Evolutionary conservation across 116 monocot genomes (phyloP).

Genomic region (Dioscorea cayenensis): DNA sequence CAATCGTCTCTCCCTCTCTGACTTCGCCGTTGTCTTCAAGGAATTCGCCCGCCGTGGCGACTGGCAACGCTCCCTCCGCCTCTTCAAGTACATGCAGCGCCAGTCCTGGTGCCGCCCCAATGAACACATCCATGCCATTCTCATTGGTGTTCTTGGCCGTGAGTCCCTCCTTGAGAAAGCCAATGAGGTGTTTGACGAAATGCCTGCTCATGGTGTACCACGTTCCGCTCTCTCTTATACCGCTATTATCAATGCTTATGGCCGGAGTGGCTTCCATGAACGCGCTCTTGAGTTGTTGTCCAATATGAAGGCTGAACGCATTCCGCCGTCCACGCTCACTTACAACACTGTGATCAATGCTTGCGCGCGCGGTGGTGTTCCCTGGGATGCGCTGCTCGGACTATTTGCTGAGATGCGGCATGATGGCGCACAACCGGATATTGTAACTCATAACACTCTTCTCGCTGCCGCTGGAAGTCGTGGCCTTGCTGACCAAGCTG

Average conservation of each 20-base stretch:
- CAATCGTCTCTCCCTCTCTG: constrained; percentile 65
- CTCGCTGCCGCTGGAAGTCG: constrained; percentile 70
- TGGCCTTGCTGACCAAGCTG: constrained; percentile 57
- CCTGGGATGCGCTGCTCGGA: constrained; percentile 58
- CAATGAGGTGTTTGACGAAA: constrained; percentile 78
- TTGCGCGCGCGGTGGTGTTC: constrained; percentile 50
- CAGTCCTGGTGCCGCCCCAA: constrained; percentile 91
- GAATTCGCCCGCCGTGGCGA: constrained; percentile 85
- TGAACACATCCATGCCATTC: constrained; percentile 90
- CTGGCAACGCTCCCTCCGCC: constrained; percentile 96
- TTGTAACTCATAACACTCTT: constrained; percentile 88
- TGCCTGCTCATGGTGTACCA: constrained; percentile 48
- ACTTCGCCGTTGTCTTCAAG: constrained; percentile 79
- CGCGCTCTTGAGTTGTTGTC: constrained; percentile 48
- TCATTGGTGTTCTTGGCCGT: constrained; percentile 75
- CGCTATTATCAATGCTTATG: constrained; percentile 77
- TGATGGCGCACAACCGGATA: constrained; percentile 71
- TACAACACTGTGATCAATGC: constrained; percentile 86
- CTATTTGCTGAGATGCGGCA: constrained; percentile 95
- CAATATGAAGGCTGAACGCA: constrained; percentile 63
- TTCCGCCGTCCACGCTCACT: constrained; percentile 61
- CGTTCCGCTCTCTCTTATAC: constrained; percentile 79
- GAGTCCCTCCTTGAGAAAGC: constrained; percentile 66
- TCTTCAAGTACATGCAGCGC: constrained; percentile 95
- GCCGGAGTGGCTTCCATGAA: constrained; percentile 56